Evolutionary conservation across 768 basidiomycete species (phyloP), one percentile per base, ranked within the genome.

Genomic region (Psilocybe sp.): DNA sequence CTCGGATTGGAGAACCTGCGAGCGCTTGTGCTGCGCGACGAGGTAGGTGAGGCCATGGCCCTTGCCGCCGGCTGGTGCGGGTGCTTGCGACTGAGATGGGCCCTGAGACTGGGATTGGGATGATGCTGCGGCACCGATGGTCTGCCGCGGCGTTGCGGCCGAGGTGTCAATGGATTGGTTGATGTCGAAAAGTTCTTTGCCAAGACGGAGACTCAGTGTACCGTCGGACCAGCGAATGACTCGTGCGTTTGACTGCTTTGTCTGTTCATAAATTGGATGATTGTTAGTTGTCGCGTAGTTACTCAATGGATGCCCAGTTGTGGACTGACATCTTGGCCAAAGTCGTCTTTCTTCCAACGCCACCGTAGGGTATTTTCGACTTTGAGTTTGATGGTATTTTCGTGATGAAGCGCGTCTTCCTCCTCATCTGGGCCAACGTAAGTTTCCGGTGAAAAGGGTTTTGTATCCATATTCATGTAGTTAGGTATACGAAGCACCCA

Each of bases 201-300:
- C 97, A 48, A 99, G 72, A 55, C 90, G 87, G 28, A 99, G 79
- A 58, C 93, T 95, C 49, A 93, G 70, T 12, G 89, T 80, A 13
- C 96, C 96, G 64, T 99, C 97, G 5, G 94, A 97, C 97, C 97
- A 99, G 12, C 89, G 82, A 50, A 99, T 82, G 35, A 98, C 73
- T 28, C 94, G 87, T 54, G 88, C 84, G 63, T 99, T 99, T 13
- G 92, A 92, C 73, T 95, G 87, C 55, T 85, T 80, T 56, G 70
- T 74, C 94, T 97, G 65, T 36, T 44, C 10, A 12, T 36, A 31
- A 39, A 49, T 5, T 47, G 35, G 18, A 15, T 15, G 37, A 18
- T 3, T 1, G 28, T 43, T 7, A 16, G 43, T 23, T 43, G 28
- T 44, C 7, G 23, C 23, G 23, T 28, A 34, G 14, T 23, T 37